Percentiles rank a stretch among this genome's conserved stretches.
These are phyloP conservation scores for Solanum sitiens DNA, from an alignment of 257 asterid genomes.

Conservation along the genomic window DNA sequence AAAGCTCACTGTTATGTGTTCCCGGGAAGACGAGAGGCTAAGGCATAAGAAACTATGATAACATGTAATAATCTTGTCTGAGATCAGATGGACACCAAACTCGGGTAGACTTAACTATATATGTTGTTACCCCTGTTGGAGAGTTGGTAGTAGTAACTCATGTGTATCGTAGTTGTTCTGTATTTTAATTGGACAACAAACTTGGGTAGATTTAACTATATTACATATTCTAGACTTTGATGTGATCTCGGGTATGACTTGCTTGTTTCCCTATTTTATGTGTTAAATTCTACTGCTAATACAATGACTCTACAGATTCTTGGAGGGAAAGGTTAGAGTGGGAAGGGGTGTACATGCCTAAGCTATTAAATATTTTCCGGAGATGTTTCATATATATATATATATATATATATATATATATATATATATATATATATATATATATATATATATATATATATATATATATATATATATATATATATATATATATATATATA, in stretches of 20 bases:
- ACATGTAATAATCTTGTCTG: not conserved
- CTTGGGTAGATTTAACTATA: not conserved
- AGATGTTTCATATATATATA: not conserved
- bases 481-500: too few relatives aligned
- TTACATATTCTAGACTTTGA: not conserved
- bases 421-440: too few relatives aligned
- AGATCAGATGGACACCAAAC: not conserved
- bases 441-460: too few relatives aligned
- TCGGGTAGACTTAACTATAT: too few relatives aligned
- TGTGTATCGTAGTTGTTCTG: too few relatives aligned
- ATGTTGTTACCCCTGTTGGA: too few relatives aligned
- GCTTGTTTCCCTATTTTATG: not conserved
- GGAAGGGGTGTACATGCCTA: not conserved
- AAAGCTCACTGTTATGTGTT: not conserved
- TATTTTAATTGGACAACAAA: too few relatives aligned
- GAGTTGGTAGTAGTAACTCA: too few relatives aligned
- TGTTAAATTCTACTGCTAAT: too few relatives aligned
- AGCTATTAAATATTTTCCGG: accelerated
- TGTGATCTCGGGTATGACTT: not conserved
- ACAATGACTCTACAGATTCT: too few relatives aligned
- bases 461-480: too few relatives aligned
- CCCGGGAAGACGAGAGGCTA: not conserved
- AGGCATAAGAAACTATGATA: not conserved
- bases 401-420: too few relatives aligned
- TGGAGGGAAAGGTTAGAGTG: not conserved